Conservation (phyloP, 306 rosid species). For the Canavalia gladiata region DNA sequence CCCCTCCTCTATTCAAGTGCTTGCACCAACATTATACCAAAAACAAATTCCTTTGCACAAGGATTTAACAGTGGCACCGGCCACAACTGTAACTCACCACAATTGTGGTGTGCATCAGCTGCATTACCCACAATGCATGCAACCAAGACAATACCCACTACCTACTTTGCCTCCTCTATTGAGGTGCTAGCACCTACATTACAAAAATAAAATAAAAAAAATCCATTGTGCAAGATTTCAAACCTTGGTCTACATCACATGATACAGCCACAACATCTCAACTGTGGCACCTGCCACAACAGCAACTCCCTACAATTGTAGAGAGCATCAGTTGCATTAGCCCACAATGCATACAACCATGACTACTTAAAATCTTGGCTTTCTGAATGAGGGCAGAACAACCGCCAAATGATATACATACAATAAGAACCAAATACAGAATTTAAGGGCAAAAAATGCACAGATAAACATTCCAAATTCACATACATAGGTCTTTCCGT, state of each 20-base stretch:
- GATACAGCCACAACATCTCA: neutral
- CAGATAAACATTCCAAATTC: neutral
- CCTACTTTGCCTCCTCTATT: too few species aligned
- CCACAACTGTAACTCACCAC: too few species aligned
- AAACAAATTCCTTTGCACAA: neutral
- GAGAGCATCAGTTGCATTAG: neutral
- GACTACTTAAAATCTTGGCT: neutral
- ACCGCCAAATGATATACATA: neutral
- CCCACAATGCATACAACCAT: neutral
- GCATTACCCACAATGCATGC: too few species aligned
- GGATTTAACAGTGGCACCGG: too few species aligned
- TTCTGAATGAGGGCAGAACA: neutral
- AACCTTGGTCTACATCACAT: neutral
- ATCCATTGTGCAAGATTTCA: neutral
- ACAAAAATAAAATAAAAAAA: neutral
- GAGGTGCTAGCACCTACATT: too few species aligned
- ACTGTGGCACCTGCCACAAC: neutral
- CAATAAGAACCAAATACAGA: neutral
- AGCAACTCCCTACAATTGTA: neutral
- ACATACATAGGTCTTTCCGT: neutral
- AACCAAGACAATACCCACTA: too few species aligned
- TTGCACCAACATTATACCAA: neutral
- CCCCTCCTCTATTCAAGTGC: neutral
- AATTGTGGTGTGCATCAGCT: too few species aligned
- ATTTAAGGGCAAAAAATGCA: neutral